These are phyloP conservation scores for Podospora pseudocomata DNA, from an alignment of 495 filamentous ascomycete species.

Conservation along the genomic window DNA sequence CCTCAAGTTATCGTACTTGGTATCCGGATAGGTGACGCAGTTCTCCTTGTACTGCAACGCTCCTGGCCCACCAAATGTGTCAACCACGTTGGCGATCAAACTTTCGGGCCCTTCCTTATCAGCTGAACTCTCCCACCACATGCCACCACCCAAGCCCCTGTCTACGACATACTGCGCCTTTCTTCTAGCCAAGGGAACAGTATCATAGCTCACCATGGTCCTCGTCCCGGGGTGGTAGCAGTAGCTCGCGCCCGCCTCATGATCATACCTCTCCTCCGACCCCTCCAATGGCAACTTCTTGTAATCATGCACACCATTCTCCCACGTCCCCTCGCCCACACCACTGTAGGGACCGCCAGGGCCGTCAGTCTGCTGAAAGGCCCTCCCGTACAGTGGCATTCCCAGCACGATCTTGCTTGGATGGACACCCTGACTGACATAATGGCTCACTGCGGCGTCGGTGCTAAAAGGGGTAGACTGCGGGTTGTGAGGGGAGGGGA, in stretches of 20 bases:
- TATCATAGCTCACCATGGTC: slow-evolving; percentile 79
- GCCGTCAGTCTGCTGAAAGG: slow-evolving; percentile 75
- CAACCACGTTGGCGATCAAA: slow-evolving; percentile 67
- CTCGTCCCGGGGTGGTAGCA: slow-evolving; percentile 60
- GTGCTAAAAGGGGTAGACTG: slow-evolving; percentile 71
- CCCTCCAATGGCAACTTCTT: slow-evolving; percentile 61
- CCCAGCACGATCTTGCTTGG: slow-evolving; percentile 75
- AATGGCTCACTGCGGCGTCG: slow-evolving; percentile 63
- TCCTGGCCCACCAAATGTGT: slow-evolving; percentile 49
- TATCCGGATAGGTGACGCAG: slow-evolving; percentile 65
- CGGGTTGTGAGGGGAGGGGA: slow-evolving; percentile 51
- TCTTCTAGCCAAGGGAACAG: slow-evolving; percentile 54
- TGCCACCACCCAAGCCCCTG: slow-evolving; percentile 70
- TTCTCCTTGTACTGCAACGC: slow-evolving; percentile 61
- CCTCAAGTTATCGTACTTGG: slow-evolving; percentile 77
- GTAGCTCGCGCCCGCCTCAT: slow-evolving; percentile 61
- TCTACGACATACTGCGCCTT: slow-evolving; percentile 70
- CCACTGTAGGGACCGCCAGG: slow-evolving; percentile 65
- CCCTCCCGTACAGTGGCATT: slow-evolving; percentile 88
- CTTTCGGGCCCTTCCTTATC: slow-evolving; percentile 67
- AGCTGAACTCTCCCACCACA: slow-evolving; percentile 95
- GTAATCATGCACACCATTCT: slow-evolving; percentile 85
- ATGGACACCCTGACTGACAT: slow-evolving; percentile 60
- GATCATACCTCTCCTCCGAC: slow-evolving; percentile 49
- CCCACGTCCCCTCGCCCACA: slow-evolving; percentile 76